phyloP scores from a whole-genome alignment of 768 basidiomycete species.

The Lactarius tabidus region DNA sequence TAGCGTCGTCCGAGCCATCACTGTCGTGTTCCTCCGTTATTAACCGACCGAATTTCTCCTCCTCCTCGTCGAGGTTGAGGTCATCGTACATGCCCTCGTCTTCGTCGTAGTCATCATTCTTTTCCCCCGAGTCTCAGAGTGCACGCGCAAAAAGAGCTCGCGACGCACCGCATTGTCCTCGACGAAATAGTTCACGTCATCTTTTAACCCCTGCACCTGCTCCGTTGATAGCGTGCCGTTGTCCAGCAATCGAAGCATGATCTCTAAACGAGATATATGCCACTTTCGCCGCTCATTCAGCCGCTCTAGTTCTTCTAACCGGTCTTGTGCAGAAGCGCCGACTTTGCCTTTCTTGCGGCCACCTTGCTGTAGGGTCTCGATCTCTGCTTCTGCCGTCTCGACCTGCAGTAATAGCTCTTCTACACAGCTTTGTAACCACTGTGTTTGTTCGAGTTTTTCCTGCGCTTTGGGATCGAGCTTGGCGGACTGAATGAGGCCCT shows the following conservation, averaged over 20 bases:
- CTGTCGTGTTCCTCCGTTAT: constrained; percentile 71
- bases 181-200: constrained; percentile 95
- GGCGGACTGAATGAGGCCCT: constrained; percentile 90
- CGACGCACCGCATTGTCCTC: constrained; percentile 86
- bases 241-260: constrained; percentile 88
- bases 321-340: constrained; percentile 57
- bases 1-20: constrained; percentile 69
- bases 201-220: constrained; percentile 76
- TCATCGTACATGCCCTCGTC: constrained; percentile 98
- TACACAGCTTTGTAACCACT: constrained; percentile 85
- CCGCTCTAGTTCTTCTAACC: constrained; percentile 78
- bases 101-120: constrained; percentile 98
- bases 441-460: constrained; percentile 85
- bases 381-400: constrained; percentile 91
- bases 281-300: constrained; percentile 93
- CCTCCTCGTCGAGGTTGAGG: constrained; percentile 94
- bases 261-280: constrained; percentile 90
- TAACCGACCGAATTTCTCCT: constrained; percentile 83
- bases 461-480: constrained; percentile 97
- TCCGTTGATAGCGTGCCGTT: constrained; percentile 88
- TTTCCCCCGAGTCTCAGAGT: constrained; percentile 7
- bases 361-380: constrained; percentile 70
- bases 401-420: constrained; percentile 92
- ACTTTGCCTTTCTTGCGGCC: constrained; percentile 85
- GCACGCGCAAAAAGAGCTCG: not conserved